Evolutionary conservation across 2,329 filamentous ascomycete genomes (phyloP), one percentile per base, ranked within the genome.

Genomic region (Cordyceps sp.): DNA sequence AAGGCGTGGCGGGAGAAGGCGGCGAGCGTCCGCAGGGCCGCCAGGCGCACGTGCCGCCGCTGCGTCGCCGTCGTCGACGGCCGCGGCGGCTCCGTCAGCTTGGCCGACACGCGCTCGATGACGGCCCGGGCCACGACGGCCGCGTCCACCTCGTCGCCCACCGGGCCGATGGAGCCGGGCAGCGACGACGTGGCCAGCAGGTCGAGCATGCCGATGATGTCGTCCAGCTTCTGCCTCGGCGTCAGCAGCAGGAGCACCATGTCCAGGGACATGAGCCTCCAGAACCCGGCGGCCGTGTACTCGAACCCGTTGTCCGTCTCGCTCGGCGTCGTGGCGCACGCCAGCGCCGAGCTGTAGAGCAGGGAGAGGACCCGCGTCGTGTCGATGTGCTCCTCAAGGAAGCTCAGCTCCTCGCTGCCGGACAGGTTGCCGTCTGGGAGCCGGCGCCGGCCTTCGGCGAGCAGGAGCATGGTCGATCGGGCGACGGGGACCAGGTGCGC

Each of bases 151-250:
- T 58, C 55, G 0, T 58, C 50, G 3, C 54, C 53, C 33, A 83
- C 72, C 13, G 78, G 71, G 0, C 82, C 81, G 31, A 88, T 72
- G 1, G 71, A 76, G 2, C 61, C 55, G 1, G 66, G 54, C 1
- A 80, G 60, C 1, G 70, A 64, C 5, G 79, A 83, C 1, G 76
- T 79, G 23, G 66, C 64, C 2, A 90, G 55, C 30, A 86, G 61
- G 18, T 66, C 62, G 8, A 86, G 56, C 58, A 77, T 77, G 19
- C 65, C 59, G 2, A 69, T 54, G 33, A 81, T 75, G 31, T 83
- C 73, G 2, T 59, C 50, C 1, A 72, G 55, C 2, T 69, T 67
- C 37, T 85, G 78, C 33, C 73, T 74, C 20, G 69, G 69, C 36
- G 69, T 74, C 2, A 88, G 61, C 42, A 82, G 66, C 34, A 80